A percentile compares a stretch with the other conserved stretches of the same genome.
These are phyloP conservation scores for Exophiala dermatitidis DNA, from an alignment of 2,329 filamentous ascomycete genomes.

Conservation along the genomic window DNA sequence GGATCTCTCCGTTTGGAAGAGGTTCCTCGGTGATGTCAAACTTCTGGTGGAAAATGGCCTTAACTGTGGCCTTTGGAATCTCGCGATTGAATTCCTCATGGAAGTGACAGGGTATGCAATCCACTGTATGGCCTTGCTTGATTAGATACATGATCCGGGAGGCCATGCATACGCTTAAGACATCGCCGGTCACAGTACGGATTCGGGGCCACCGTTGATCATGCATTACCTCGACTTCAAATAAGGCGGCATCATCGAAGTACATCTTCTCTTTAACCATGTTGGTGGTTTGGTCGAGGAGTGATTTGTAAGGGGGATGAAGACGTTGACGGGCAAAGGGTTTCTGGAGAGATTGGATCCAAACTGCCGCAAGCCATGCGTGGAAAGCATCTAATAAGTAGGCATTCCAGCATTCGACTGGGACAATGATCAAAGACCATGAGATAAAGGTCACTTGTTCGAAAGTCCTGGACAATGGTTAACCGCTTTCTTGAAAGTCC, in stretches of 20 bases:
- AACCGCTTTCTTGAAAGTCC: too few species aligned
- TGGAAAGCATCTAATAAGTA: too few species aligned
- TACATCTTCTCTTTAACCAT: neutral
- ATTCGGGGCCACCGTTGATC: constrained; percentile 5
- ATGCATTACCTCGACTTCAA: constrained; percentile 2
- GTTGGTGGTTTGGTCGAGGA: neutral
- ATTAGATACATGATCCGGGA: constrained; percentile 5
- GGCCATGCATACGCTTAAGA: constrained; percentile 8
- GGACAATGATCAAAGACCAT: too few species aligned
- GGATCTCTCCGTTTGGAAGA: constrained; percentile 2
- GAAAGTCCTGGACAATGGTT: too few species aligned
- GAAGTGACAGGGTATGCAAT: constrained; percentile 6
- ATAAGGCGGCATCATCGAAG: neutral
- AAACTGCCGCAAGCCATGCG: too few species aligned
- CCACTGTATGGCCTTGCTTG: neutral
- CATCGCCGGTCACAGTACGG: constrained; percentile 2
- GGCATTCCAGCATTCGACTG: too few species aligned
- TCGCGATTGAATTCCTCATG: constrained; percentile 10
- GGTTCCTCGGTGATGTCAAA: constrained; percentile 7
- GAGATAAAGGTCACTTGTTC: too few species aligned
- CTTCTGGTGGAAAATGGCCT: constrained; percentile 6
- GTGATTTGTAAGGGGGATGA: neutral
- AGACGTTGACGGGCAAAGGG: neutral
- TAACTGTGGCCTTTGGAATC: constrained; percentile 5
- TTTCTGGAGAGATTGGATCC: too few species aligned